Conservation (phyloP, 164 flowering plant species). For the Umbilicus rupestris region DNA sequence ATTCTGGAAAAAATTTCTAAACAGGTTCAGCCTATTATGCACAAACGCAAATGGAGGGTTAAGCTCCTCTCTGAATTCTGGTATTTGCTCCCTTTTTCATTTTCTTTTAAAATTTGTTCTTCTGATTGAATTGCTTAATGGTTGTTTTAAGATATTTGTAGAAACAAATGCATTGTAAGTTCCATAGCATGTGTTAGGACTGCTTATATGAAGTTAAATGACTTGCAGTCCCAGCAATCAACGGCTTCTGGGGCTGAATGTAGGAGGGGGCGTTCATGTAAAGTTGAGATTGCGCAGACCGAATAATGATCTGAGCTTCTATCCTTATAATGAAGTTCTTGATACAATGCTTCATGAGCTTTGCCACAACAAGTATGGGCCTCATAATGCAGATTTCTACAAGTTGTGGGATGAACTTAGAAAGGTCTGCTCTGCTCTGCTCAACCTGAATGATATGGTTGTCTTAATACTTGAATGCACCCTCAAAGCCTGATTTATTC, state of each 20-base stretch:
- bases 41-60: conserved; percentile 78
- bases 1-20: conserved; percentile 66
- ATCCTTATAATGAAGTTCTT: conserved; percentile 62
- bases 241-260: conserved; percentile 70
- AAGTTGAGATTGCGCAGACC: conserved; percentile 73
- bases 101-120: no score
- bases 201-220: neutral
- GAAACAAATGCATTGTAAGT: no score
- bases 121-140: neutral
- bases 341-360: conserved; percentile 99
- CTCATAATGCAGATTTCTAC: conserved; percentile 88
- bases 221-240: conserved; percentile 66
- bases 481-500: neutral
- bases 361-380: conserved; percentile 81
- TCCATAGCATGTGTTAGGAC: neutral
- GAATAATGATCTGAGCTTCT: conserved; percentile 64
- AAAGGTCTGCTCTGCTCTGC: conserved; percentile 34
- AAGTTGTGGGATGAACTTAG: conserved; percentile 91
- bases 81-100: conserved; percentile 22
- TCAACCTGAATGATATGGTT: neutral
- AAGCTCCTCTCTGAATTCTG: conserved; percentile 85
- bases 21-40: conserved; percentile 94
- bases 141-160: neutral
- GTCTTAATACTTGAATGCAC: neutral
- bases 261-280: conserved; percentile 65